phyloP scores from a whole-genome alignment of 2,329 filamentous ascomycete genomes.

The Paecilomyces sp. region DNA sequence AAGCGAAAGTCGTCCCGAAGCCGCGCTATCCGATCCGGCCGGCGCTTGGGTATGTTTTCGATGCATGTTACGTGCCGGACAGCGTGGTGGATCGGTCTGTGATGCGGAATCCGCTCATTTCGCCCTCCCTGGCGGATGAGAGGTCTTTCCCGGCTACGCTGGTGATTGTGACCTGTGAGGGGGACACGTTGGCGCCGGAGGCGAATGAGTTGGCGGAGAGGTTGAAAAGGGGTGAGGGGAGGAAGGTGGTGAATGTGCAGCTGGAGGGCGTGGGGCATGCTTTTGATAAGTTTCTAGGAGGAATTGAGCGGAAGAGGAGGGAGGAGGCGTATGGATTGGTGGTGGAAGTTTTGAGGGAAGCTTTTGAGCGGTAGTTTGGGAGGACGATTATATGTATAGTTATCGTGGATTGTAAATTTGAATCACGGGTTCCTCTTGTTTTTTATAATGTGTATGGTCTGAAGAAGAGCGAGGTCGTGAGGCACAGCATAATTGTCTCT shows the following conservation, averaged over 20 bases:
- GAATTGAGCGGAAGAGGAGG: slow-evolving; percentile 4
- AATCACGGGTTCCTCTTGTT: too few relatives aligned
- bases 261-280: slow-evolving; percentile 28
- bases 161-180: slow-evolving; percentile 17
- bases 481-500: too few relatives aligned
- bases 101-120: slow-evolving; percentile 12
- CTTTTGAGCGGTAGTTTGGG: background rate
- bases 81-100: slow-evolving; percentile 5
- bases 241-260: slow-evolving; percentile 19
- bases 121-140: slow-evolving; percentile 18
- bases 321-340: slow-evolving; percentile 6
- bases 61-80: slow-evolving; percentile 22
- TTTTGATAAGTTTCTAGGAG: slow-evolving; percentile 25
- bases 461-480: too few relatives aligned
- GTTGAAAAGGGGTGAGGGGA: slow-evolving; percentile 10
- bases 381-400: too few relatives aligned
- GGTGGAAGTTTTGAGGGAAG: background rate
- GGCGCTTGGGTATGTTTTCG: slow-evolving; percentile 14
- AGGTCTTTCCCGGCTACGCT: slow-evolving; percentile 20
- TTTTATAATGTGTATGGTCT: too few relatives aligned
- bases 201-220: slow-evolving; percentile 16
- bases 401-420: too few relatives aligned
- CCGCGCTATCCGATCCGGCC: slow-evolving; percentile 14
- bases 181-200: slow-evolving; percentile 17
- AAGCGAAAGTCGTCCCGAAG: slow-evolving; percentile 7